Evolutionary conservation across 2,329 filamentous ascomycete species (phyloP).

Genomic region (Neodidymelliopsis sp.): DNA sequence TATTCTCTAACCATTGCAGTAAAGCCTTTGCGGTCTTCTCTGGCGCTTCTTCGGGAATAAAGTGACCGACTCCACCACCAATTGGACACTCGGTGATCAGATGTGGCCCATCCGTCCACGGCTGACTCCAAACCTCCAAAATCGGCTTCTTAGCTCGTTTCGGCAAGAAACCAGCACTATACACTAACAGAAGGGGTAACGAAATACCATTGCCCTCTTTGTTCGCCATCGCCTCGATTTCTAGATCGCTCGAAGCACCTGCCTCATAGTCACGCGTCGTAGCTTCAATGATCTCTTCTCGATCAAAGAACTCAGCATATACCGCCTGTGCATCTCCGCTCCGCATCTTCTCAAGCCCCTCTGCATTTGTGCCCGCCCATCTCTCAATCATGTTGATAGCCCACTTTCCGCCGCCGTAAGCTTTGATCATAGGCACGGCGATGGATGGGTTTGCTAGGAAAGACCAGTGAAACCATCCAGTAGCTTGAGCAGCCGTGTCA

Average conservation of each 20-base stretch:
- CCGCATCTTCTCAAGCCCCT: conserved; percentile 19
- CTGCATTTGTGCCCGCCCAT: conserved; percentile 40
- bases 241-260: conserved; percentile 60
- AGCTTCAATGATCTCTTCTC: conserved; percentile 54
- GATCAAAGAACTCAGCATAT: conserved; percentile 54
- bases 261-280: conserved; percentile 66
- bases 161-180: conserved; percentile 58
- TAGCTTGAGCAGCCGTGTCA: conserved; percentile 50
- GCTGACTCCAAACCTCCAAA: conserved; percentile 57
- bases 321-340: conserved; percentile 45
- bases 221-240: conserved; percentile 58
- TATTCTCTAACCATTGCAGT: conserved; percentile 27
- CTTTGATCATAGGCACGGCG: conserved; percentile 59
- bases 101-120: conserved; percentile 53
- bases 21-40: conserved; percentile 55
- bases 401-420: conserved; percentile 53
- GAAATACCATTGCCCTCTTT: conserved; percentile 53
- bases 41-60: conserved; percentile 63
- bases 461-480: conserved; percentile 66
- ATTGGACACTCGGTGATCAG: conserved; percentile 59
- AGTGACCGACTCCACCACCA: conserved; percentile 61
- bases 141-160: conserved; percentile 58
- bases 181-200: conserved; percentile 60
- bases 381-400: conserved; percentile 43
- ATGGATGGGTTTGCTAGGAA: conserved; percentile 62